Base-by-base conservation (phyloP, 306 rosid genomes). In the Acacia crassicarpa region DNA sequence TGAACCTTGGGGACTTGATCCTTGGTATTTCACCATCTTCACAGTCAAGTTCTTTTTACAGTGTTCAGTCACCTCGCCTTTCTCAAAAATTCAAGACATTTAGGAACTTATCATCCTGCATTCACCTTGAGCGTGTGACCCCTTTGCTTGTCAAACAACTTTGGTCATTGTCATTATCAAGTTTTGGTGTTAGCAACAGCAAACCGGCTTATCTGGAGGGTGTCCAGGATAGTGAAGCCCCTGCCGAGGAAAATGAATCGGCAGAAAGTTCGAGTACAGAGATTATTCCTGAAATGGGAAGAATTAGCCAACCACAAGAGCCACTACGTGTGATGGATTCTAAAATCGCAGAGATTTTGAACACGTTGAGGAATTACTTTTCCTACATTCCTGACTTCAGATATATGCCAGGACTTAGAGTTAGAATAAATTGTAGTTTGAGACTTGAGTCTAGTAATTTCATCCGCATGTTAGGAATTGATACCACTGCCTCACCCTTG, bases 341-440 rank as follows among this genome's bases (percentile, higher is more conserved):
- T n/a, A 93, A 88, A 85, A 86, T 88, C 44, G 86, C 99, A 6
- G 98, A 89, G 87, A 93, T 93, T 83, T 85, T 95, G 85, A 85
- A 81, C 76, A 89, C 80, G 8, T 81, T 93, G 76, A 89, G 98
- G 86, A 87, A 75, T 85, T 89, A 95, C 86, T 95, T 91, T 87
- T 90, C 99, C 75, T 87, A 90, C 90, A 89, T 95, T 81, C 98
- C 98, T 72, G 99, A 95, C 88, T 92, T 76, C 88, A 91, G 98
- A 92, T 82, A 88, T 78, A 91, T 87, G 99, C 84, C 90, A 61
- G 99, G 98, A 67, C 83, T 92, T 75, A 92, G 81, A 88, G 98
- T 95, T 72, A 87, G 76, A 84, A 87, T 95, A 85, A 74, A 87
- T 35, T 93, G 97, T 81, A 77, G 86, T 80, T 93, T 95, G 88